These are phyloP conservation scores for Candida lessepsii DNA, from an alignment of 805 yeast genomes.

Conservation along the genomic window DNA sequence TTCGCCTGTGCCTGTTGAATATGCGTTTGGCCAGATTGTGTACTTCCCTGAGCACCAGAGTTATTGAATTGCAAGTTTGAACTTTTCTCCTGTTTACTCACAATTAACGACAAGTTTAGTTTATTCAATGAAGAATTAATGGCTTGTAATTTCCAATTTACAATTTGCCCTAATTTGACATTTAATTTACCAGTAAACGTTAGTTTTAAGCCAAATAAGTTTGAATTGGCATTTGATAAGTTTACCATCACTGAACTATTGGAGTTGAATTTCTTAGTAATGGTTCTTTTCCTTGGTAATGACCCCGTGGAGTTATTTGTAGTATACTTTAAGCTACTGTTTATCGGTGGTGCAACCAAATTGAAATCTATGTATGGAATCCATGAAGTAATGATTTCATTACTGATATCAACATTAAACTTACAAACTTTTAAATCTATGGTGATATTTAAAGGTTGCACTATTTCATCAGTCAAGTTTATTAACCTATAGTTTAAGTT, in stretches of 20 bases:
- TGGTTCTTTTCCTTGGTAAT: background rate
- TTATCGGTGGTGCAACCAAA: constrained; percentile 38
- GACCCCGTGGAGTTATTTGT: constrained; percentile 4
- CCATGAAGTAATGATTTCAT: constrained; percentile 37
- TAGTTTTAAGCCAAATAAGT: constrained; percentile 36
- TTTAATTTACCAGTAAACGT: constrained; percentile 63
- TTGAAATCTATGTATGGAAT: constrained; percentile 39
- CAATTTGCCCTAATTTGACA: constrained; percentile 57
- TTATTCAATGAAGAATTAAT: constrained; percentile 55
- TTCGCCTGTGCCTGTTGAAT: background rate
- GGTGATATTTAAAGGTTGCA: constrained; percentile 11
- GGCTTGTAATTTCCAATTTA: constrained; percentile 64
- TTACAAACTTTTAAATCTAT: constrained; percentile 17
- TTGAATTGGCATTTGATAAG: constrained; percentile 23
- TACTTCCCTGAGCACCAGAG: too few species aligned
- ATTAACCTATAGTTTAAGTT: constrained; percentile 34
- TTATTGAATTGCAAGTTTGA: too few species aligned
- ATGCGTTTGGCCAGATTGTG: too few species aligned
- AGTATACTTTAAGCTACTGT: constrained; percentile 33
- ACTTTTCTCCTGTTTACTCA: constrained; percentile 8
- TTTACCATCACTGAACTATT: constrained; percentile 36
- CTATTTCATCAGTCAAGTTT: constrained; percentile 24
- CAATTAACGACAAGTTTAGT: constrained; percentile 50
- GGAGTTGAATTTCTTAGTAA: constrained; percentile 8
- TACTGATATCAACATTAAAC: constrained; percentile 21